Base-by-base conservation (phyloP, 768 basidiomycete species). In the Suillus brevipes region DNA sequence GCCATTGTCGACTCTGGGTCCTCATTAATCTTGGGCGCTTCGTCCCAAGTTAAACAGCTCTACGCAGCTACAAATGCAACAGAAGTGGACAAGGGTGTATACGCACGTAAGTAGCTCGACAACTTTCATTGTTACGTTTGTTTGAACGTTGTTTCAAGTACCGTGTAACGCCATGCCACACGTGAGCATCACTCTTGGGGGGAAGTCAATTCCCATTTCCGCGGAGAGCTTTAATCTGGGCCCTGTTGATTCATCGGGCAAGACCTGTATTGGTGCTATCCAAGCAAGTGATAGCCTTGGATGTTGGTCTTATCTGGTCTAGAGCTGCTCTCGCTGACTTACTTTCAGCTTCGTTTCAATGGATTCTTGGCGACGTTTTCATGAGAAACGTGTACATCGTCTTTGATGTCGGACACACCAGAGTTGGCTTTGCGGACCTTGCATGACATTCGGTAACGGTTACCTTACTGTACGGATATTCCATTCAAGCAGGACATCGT, bases 1-100 rank as follows among this genome's bases (percentile, higher is more conserved):
- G 71, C 68, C 5, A 57, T 75, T 31, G 79, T 89, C 64, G 87
- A 88, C 74, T 87, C 82, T 63, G 87, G 84, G 59, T 79, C 80
- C 6, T 73, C 77, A 4, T 61, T 77, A 31, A 74, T 80, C 43
- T 74, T 87, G 49, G 81, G 81, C 12, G 81, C 84, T 58, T 56
- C 72, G 1, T 60, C 56, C 8, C 80, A 79, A 36, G 76, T 80
- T 2, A 60, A 47, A 9, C 65, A 70, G 55, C 72, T 81, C 36
- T 79, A 79, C 58, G 61, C 58, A 23, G 28, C 68, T 9, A 50
- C 81, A 42, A 73, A 74, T 5, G 79, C 74, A 16, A 73, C 77
- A 28, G 37, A 62, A 10, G 42, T 77, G 14, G 74, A 71, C 1
- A 14, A 57, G 1, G 80, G 80, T 40, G 70, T 73, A 61, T 80